Evolutionary conservation across 768 basidiomycete genomes (phyloP), one percentile per base, ranked within the genome.

Genomic region (Suillus clintonianus): DNA sequence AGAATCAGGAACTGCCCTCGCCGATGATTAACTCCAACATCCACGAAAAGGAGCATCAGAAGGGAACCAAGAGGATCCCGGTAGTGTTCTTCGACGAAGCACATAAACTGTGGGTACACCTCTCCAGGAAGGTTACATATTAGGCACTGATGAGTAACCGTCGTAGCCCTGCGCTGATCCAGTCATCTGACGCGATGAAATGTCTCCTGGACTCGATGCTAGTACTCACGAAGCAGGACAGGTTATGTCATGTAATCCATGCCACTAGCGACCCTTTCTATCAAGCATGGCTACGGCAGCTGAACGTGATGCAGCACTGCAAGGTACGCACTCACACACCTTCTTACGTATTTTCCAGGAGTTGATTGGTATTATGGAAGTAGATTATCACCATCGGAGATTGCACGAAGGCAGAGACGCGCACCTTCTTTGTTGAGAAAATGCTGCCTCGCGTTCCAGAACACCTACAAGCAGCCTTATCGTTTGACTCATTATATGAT

Each of bases 41-140:
- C 2, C 62, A 59, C 45, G 76, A 71, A 57, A 71, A 74, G 61
- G 74, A 74, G 5, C 65, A 71, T 19, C 80, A 75, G 61, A 80
- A 77, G 62, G 77, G 75, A 14, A 48, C 65, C 63, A 94, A 94
- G 80, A 89, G 86, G 76, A 85, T 89, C 71, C 91, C 91, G 1
- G 90, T 91, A 14, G 83, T 94, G 62, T 90, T 94, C 72, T 86
- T 95, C 64, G 93, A 95, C 66, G 93, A 95, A 72, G 91, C 92
- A 2, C 93, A 95, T 71, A 91, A 89, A 73, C 76, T 94, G 88
- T 92, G 72, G 41, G 87, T 66, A 61, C 61, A 15, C 9, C 56
- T 22, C 36, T 22, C 36, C 47, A 3, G 54, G 19, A 10, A 59
- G 30, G 45, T 32, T 13, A 34, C 48, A 7, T 22, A 22, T 7